Conservation (phyloP, 2,329 filamentous ascomycete species). For the Tolypocladium amazonense region DNA sequence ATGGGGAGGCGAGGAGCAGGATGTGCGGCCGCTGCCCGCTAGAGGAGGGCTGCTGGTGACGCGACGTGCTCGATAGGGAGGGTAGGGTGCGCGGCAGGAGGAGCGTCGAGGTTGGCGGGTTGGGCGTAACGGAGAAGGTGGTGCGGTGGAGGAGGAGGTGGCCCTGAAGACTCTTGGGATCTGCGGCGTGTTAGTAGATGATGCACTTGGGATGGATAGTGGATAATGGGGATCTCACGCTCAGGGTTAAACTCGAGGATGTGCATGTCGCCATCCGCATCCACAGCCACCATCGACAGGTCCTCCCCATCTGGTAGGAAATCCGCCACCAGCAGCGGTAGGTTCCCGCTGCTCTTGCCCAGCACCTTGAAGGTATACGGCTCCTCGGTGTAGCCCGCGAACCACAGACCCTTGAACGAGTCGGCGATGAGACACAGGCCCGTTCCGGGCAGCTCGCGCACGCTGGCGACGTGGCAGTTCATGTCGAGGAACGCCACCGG, state of each 20-base stretch:
- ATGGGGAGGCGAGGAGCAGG: conserved; percentile 62
- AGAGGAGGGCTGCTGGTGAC: neutral
- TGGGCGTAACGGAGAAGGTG: conserved; percentile 75
- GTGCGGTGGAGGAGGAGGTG: conserved; percentile 78
- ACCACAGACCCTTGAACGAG: conserved; percentile 89
- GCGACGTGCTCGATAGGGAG: conserved; percentile 21
- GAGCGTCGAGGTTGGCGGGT: conserved; percentile 63
- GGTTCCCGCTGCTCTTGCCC: conserved; percentile 68
- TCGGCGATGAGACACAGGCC: conserved; percentile 84
- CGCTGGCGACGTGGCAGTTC: conserved; percentile 82
- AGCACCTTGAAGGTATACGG: conserved; percentile 93
- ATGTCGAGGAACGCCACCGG: conserved; percentile 97
- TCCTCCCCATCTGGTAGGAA: conserved; percentile 80
- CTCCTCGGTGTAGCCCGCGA: conserved; percentile 91
- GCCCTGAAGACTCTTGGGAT: conserved; percentile 86
- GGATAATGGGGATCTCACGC: conserved; percentile 43
- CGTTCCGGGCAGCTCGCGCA: conserved; percentile 72
- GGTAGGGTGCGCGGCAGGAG: conserved; percentile 59
- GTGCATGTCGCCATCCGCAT: conserved; percentile 78
- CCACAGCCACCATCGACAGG: conserved; percentile 71
- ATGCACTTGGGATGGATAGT: no score
- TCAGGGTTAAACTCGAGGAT: conserved; percentile 92
- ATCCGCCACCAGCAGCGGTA: conserved; percentile 74
- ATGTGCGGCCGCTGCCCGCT: conserved; percentile 20
- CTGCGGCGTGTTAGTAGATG: conserved; percentile 30